phyloP scores from a whole-genome alignment of 2,329 filamentous ascomycete species.

The Epichloe baconii region DNA sequence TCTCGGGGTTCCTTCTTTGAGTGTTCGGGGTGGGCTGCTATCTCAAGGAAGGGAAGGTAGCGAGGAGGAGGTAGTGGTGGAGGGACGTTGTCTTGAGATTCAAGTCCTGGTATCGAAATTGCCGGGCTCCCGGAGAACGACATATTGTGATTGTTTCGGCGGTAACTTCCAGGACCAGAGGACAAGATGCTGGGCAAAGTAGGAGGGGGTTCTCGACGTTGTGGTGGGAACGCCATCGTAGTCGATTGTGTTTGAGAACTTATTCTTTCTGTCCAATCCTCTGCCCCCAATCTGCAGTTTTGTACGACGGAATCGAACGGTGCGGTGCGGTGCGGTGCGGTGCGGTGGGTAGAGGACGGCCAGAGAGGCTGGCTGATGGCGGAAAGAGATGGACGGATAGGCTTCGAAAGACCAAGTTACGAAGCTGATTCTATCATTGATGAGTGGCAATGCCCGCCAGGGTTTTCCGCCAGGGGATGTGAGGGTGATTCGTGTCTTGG shows the following conservation, averaged over 20 bases:
- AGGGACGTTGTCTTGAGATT: slow-evolving; percentile 22
- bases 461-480: background rate
- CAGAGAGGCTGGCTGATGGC: slow-evolving; percentile 3
- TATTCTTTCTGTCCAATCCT: background rate
- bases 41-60: slow-evolving; percentile 22
- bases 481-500: slow-evolving; percentile 2
- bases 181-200: slow-evolving; percentile 25
- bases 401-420: background rate
- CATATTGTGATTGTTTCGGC: slow-evolving; percentile 19
- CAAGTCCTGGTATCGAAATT: slow-evolving; percentile 30
- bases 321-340: background rate
- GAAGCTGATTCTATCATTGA: slow-evolving; percentile 1
- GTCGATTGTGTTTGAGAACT: background rate
- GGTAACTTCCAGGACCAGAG: slow-evolving; percentile 17
- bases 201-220: slow-evolving; percentile 22
- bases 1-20: slow-evolving; percentile 17
- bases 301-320: background rate
- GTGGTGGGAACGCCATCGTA: slow-evolving; percentile 24
- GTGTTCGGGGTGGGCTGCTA: slow-evolving; percentile 17
- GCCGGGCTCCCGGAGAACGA: slow-evolving; percentile 22
- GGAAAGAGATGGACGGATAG: slow-evolving; percentile 1
- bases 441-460: background rate
- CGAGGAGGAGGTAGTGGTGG: slow-evolving; percentile 35
- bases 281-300: background rate
- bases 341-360: background rate